Evolutionary conservation across 78 protist genomes (phyloP), one percentile per base, ranked within the genome.

Genomic region (Planoprotostelium fungivorum): DNA sequence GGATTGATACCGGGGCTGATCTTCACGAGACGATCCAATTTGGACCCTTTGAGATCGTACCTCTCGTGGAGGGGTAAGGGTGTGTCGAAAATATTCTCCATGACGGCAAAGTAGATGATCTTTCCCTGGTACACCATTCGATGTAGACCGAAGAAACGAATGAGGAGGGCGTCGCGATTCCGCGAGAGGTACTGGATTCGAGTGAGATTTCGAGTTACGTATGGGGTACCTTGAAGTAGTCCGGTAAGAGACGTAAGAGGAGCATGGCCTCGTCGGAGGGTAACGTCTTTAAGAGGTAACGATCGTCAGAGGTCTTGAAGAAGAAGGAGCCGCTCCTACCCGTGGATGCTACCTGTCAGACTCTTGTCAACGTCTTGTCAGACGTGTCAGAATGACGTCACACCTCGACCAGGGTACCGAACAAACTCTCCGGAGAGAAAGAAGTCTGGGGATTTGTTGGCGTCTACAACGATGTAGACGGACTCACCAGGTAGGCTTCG

Each of bases 311-410:
- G 23, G 95, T 89, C 87, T 83, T 87, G 85, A 90, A 93, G 29
- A 93, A 93, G 86, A 93, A 93, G 34, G 93, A 89, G 38, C 95
- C 95, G 89, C 93, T 90, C 38, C 95, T 86, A 34, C 95, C 95
- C 83, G 91, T 90, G 0, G 95, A 90, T 38, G 35, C 85, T 84
- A 93, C 95, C 35, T 93, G 73, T 51, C 73, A 51, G 16, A 51
- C 73, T 5, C 16, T 16, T 25, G 31, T 51, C 5, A 51, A 51
- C 16, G 73, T 51, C 73, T 25, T 51, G 31, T 51, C 16, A n/a
- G n/a, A n/a, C n/a, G n/a, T n/a, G n/a, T n/a, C n/a, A n/a, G 73
- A 51, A 5, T 25, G 5, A 25, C 16, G 73, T 25, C 73, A 51
- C 16, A 51, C 73, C 73, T 51, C 73, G 31, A 51, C 73, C 73